phyloP scores from a whole-genome alignment of 2,329 filamentous ascomycete genomes.

The Herpomyces periplanetae region DNA sequence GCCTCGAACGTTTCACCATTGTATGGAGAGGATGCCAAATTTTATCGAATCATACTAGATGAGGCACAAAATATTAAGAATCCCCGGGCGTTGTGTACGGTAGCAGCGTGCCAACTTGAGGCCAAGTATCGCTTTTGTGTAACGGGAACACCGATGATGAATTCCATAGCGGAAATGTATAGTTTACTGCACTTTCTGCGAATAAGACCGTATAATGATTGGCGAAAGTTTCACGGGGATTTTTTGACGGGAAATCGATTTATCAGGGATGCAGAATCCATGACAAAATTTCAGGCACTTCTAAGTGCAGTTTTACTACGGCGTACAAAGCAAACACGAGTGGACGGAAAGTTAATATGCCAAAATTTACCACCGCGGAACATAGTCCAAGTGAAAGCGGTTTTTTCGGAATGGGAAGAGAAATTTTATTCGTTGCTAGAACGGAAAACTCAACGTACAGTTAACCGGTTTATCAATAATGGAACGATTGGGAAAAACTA shows the following conservation, averaged over 20 bases:
- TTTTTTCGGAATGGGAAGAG: constrained; percentile 23
- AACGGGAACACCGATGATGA: constrained; percentile 65
- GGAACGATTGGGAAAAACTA: constrained; percentile 31
- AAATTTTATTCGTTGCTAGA: constrained; percentile 25
- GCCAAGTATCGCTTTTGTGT: constrained; percentile 27
- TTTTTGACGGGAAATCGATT: constrained; percentile 5
- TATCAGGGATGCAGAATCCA: constrained; percentile 12
- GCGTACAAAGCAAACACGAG: constrained; percentile 34
- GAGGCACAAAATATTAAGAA: constrained; percentile 56
- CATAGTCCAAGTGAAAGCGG: constrained; percentile 18
- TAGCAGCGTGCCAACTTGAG: constrained; percentile 17
- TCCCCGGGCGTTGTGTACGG: constrained; percentile 17
- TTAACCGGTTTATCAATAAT: constrained; percentile 33
- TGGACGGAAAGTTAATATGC: constrained; percentile 41
- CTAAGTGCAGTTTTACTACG: constrained; percentile 46
- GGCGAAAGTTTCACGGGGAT: constrained; percentile 19
- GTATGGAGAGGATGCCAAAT: background rate
- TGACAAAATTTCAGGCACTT: constrained; percentile 29
- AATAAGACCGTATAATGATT: constrained; percentile 30
- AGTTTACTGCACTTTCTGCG: constrained; percentile 35
- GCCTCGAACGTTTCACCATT: no score
- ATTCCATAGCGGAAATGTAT: constrained; percentile 33
- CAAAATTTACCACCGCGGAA: constrained; percentile 20
- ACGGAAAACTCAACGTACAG: constrained; percentile 20
- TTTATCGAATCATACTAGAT: constrained; percentile 21